Percentiles rank a stretch among this genome's conserved stretches.
Evolutionary conservation across 805 yeast genomes (phyloP).

Genomic region (Blastobotrys muscicola): DNA sequence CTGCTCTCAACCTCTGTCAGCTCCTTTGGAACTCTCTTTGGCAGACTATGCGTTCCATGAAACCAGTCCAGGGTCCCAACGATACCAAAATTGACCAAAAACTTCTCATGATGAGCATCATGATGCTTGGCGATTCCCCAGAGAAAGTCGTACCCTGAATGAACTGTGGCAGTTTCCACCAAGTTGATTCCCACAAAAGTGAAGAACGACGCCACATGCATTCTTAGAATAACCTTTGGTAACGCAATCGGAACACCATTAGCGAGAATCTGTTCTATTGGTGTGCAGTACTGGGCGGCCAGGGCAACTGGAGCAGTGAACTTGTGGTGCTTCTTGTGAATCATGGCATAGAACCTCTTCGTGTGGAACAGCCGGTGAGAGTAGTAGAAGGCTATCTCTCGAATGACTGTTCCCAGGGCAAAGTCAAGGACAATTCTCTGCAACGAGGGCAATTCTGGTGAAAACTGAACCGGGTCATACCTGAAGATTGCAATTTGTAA

Average conservation of each 20-base stretch:
- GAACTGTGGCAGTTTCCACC: conserved; percentile 12
- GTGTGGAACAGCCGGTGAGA: conserved; percentile 10
- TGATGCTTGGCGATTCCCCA: conserved; percentile 9
- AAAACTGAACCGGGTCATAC: too few species aligned
- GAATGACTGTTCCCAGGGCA: conserved; percentile 3
- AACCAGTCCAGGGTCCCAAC: conserved; percentile 12
- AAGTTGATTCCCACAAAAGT: conserved; percentile 9
- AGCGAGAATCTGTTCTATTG: conserved; percentile 10
- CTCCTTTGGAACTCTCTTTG: too few species aligned
- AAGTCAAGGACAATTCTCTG: conserved; percentile 2
- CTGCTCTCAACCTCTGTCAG: conserved; percentile 1
- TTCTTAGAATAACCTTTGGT: conserved; percentile 7
- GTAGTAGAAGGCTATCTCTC: conserved; percentile 13
- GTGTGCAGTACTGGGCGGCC: conserved; percentile 12
- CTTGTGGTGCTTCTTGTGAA: conserved; percentile 14
- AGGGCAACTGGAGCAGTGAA: conserved; percentile 15
- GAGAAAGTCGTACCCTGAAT: conserved; percentile 14
- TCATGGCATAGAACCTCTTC: conserved; percentile 5
- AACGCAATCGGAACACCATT: conserved; percentile 10
- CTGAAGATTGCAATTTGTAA: conserved; percentile 1
- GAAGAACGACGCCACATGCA: conserved; percentile 10
- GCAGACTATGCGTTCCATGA: conserved; percentile 8
- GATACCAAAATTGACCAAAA: conserved; percentile 9
- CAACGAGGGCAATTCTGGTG: not conserved
- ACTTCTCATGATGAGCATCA: conserved; percentile 15